A percentile compares a stretch with the other conserved stretches of the same genome.
Evolutionary conservation across 2,329 filamentous ascomycete genomes (phyloP).

Genomic region (Fusarium odoratissimum): DNA sequence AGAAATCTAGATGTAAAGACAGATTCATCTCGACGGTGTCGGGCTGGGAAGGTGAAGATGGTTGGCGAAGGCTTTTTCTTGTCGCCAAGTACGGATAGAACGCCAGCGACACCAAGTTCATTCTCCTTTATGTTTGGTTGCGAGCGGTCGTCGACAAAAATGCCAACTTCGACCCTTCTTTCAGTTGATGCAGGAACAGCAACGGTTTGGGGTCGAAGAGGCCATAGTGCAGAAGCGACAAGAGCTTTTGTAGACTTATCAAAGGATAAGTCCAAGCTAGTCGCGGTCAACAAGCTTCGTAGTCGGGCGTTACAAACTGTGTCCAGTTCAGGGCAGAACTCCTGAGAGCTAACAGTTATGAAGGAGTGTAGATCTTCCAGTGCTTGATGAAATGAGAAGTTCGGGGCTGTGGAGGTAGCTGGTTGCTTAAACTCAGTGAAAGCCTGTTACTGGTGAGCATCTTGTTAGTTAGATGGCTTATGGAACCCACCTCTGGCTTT

Average conservation of each 20-base stretch:
- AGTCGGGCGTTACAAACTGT: slow-evolving; percentile 62
- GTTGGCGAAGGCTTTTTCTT: slow-evolving; percentile 78
- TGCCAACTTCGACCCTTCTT: slow-evolving; percentile 81
- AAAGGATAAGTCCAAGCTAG: slow-evolving; percentile 81
- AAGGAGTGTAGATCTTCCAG: slow-evolving; percentile 69
- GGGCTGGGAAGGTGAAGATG: slow-evolving; percentile 84
- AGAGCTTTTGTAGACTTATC: slow-evolving; percentile 74
- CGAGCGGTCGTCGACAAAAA: slow-evolving; percentile 72
- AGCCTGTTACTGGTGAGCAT: slow-evolving; percentile 53
- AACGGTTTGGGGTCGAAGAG: slow-evolving; percentile 56
- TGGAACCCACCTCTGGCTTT: slow-evolving; percentile 42
- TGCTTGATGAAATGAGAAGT: slow-evolving; percentile 76
- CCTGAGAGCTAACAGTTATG: slow-evolving; percentile 62
- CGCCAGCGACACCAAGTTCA: slow-evolving; percentile 82
- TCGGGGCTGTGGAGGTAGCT: slow-evolving; percentile 57
- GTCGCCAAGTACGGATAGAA: slow-evolving; percentile 82
- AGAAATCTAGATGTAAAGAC: slow-evolving; percentile 74
- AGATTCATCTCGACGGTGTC: slow-evolving; percentile 71
- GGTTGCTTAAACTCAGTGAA: slow-evolving; percentile 65
- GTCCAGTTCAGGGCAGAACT: slow-evolving; percentile 62
- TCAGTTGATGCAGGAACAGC: slow-evolving; percentile 54
- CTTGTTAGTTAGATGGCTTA: neutral
- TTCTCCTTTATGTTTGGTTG: slow-evolving; percentile 71
- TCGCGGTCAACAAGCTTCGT: slow-evolving; percentile 61
- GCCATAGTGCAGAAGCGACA: slow-evolving; percentile 74